phyloP scores from a whole-genome alignment of 257 asterid species.

The Solanum lycopersicoides region DNA sequence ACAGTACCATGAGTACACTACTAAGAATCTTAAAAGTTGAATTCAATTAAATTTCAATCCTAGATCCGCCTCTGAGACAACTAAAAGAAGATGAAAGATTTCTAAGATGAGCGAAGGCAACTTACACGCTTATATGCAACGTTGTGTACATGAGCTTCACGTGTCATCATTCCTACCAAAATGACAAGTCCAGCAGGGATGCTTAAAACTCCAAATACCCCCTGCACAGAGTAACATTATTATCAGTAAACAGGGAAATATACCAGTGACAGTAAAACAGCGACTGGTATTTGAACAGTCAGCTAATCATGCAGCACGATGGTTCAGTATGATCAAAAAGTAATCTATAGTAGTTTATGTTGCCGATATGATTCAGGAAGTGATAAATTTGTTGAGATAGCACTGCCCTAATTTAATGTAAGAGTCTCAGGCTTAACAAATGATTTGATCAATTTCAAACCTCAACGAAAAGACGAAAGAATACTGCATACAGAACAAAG shows the following conservation, averaged over 20 bases:
- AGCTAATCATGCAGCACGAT: not conserved
- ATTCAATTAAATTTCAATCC: not conserved
- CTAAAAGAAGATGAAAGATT: not conserved
- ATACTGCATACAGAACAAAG: not conserved
- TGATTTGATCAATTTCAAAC: not conserved
- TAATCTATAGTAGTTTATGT: not conserved
- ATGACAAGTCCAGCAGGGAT: slow-evolving; percentile 47
- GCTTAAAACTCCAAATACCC: slow-evolving; percentile 54
- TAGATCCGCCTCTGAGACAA: not conserved
- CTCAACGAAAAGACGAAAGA: not conserved
- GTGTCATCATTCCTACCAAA: slow-evolving; percentile 41
- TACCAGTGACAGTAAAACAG: not conserved
- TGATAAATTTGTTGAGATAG: not conserved
- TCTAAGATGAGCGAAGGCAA: not conserved
- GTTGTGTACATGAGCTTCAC: slow-evolving; percentile 21
- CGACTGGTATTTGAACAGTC: not conserved
- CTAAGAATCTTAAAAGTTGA: not conserved
- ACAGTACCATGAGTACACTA: not conserved
- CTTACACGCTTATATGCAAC: not conserved
- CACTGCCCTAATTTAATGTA: not conserved
- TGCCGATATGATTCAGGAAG: not conserved
- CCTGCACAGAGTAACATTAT: slow-evolving; percentile 16
- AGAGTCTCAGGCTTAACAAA: not conserved
- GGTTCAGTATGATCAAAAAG: not conserved
- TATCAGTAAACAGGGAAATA: not conserved